Percentiles rank a stretch among this genome's conserved stretches.
These are phyloP conservation scores for Mortierella sp. DNA, from an alignment of 371 early-diverging fungal species.

Conservation along the genomic window DNA sequence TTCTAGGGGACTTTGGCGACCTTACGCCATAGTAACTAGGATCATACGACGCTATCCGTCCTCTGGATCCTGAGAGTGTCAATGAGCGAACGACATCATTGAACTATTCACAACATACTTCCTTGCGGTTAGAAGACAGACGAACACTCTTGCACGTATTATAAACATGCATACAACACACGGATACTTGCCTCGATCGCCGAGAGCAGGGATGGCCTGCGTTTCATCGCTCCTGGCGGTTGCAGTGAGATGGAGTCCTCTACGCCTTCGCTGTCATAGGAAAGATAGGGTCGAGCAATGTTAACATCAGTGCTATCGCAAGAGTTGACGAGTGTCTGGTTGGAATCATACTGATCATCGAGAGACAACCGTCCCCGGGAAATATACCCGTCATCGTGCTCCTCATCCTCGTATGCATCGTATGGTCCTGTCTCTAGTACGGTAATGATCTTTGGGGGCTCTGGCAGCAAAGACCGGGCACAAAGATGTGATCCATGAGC, in stretches of 20 bases:
- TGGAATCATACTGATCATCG: constrained; percentile 29
- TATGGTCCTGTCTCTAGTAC: constrained; percentile 28
- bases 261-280: constrained; percentile 40
- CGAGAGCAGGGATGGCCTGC: constrained; percentile 40
- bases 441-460: constrained; percentile 31
- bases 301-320: constrained; percentile 34
- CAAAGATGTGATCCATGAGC: not conserved
- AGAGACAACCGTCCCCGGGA: constrained; percentile 27
- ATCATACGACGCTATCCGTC: constrained; percentile 38
- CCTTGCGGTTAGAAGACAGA: too few species aligned
- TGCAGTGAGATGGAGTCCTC: constrained; percentile 43
- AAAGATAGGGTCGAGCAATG: constrained; percentile 24
- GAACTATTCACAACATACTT: constrained; percentile 29
- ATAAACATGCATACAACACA: not conserved
- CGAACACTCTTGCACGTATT: not conserved
- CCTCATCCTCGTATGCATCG: constrained; percentile 51
- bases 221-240: constrained; percentile 30
- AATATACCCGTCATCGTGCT: constrained; percentile 54
- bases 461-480: not conserved
- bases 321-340: constrained; percentile 33
- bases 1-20: constrained; percentile 24
- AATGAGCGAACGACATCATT: constrained; percentile 52
- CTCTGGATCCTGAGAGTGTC: constrained; percentile 44
- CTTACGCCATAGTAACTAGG: constrained; percentile 48
- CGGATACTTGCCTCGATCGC: constrained; percentile 33